These are phyloP conservation scores for Globisporangium alternatum DNA, from an alignment of 352 stramenopile species.

Conservation along the genomic window DNA sequence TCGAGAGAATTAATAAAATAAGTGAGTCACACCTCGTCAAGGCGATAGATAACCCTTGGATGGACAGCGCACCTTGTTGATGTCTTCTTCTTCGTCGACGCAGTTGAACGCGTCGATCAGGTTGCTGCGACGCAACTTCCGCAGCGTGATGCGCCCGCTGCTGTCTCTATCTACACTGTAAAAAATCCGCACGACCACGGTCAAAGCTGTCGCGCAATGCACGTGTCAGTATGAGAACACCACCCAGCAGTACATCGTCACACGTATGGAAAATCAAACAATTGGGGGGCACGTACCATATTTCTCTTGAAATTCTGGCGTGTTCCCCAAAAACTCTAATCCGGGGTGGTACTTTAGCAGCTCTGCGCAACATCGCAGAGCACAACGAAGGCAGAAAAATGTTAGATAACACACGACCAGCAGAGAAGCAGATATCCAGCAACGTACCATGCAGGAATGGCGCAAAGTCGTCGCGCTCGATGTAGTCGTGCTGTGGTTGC, in stretches of 20 bases:
- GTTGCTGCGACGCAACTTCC: conserved; percentile 94
- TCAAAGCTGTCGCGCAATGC: conserved; percentile 78
- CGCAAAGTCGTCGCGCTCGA: conserved; percentile 96
- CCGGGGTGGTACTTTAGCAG: conserved; percentile 89
- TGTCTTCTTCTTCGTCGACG: conserved; percentile 99
- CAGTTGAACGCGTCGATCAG: conserved; percentile 94
- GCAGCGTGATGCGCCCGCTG: conserved; percentile 93
- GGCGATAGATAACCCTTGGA: not conserved
- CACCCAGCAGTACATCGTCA: not conserved
- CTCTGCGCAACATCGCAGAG: conserved; percentile 32
- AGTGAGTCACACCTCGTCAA: not conserved
- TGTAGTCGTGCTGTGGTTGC: conserved; percentile 87
- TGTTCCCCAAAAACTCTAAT: conserved; percentile 96
- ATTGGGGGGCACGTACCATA: conserved; percentile 70
- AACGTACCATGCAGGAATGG: conserved; percentile 91
- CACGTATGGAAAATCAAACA: not conserved
- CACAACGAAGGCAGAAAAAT: not conserved
- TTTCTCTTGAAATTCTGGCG: conserved; percentile 99
- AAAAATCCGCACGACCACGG: conserved; percentile 94
- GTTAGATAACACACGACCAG: not conserved
- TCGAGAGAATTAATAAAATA: not conserved
- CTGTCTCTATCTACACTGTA: conserved; percentile 93
- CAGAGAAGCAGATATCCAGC: not conserved
- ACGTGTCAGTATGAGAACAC: not conserved
- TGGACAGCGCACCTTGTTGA: conserved; percentile 93